Percentiles rank a stretch among this genome's conserved stretches.
Conservation (phyloP, 768 basidiomycete genomes). For the Rickenella mellea region DNA sequence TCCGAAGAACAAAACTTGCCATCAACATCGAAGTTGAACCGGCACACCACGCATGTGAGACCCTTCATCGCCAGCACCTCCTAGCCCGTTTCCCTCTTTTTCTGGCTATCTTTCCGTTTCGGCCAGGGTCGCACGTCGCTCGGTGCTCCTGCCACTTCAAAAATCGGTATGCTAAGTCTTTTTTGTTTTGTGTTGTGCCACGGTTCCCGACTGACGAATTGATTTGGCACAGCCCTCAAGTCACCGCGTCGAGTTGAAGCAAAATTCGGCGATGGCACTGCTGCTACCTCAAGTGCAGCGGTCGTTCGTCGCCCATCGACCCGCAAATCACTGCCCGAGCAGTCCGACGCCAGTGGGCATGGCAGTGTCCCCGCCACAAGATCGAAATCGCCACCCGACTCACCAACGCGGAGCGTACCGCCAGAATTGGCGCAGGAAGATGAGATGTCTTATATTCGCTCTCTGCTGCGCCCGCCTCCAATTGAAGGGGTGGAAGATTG, state of each 20-base stretch:
- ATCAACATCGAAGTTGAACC: not conserved
- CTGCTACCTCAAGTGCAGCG: conserved; percentile 2
- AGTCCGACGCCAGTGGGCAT: too few relatives aligned
- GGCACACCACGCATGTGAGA: conserved; percentile 49
- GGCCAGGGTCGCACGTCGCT: conserved; percentile 44
- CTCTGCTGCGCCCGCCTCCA: conserved; percentile 49
- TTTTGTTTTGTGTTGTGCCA: not conserved
- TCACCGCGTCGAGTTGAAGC: not conserved
- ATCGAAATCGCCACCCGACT: too few relatives aligned
- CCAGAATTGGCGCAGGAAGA: too few relatives aligned
- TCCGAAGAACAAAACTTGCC: conserved; percentile 25
- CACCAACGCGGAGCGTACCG: too few relatives aligned
- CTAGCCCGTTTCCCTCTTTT: conserved; percentile 54
- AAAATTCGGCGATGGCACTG: not conserved
- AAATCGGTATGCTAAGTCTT: conserved; percentile 34
- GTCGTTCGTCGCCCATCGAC: conserved; percentile 3
- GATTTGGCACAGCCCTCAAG: not conserved
- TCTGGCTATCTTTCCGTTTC: conserved; percentile 48
- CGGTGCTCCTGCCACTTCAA: conserved; percentile 16
- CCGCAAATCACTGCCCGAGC: conserved; percentile 11
- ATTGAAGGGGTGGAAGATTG: conserved; percentile 61
- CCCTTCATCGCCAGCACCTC: conserved; percentile 28
- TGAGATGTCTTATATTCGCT: conserved; percentile 46
- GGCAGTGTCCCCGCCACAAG: too few relatives aligned
- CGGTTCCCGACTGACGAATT: not conserved